Conservation (phyloP, 2,329 filamentous ascomycete genomes). For the Diaporthe capsici region DNA sequence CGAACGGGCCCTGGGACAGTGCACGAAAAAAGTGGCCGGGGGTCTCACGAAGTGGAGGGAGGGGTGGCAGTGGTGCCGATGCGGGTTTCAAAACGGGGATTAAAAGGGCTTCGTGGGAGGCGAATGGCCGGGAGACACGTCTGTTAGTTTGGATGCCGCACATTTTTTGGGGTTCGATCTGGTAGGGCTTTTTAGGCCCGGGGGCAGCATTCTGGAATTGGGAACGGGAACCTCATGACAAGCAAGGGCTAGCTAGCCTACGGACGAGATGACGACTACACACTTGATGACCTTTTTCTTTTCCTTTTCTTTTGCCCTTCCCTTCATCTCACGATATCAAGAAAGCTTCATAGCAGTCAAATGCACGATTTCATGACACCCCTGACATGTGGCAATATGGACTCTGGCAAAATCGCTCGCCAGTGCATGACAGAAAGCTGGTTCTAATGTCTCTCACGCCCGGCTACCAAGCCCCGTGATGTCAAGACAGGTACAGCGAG, state of each 20-base stretch:
- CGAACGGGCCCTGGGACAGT: constrained; percentile 16
- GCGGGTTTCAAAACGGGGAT: constrained; percentile 20
- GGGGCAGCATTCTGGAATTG: constrained; percentile 19
- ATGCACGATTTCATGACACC: constrained; percentile 21
- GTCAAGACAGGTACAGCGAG: neutral
- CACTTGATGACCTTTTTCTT: constrained; percentile 18
- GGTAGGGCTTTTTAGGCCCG: neutral
- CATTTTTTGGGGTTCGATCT: neutral
- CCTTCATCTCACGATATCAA: constrained; percentile 15
- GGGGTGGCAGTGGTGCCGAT: constrained; percentile 11
- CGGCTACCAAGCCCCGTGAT: neutral
- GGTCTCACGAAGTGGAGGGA: neutral
- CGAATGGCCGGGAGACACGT: constrained; percentile 31
- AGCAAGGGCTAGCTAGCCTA: constrained; percentile 10
- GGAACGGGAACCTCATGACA: constrained; percentile 12
- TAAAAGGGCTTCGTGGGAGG: neutral
- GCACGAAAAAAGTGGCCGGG: constrained; percentile 9
- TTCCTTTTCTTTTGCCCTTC: neutral
- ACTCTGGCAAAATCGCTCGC: neutral
- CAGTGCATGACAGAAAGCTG: neutral
- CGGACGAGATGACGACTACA: constrained; percentile 32
- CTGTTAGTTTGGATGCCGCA: constrained; percentile 21
- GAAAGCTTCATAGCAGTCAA: constrained; percentile 28
- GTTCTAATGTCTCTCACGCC: neutral
- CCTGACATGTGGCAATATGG: neutral